Evolutionary conservation across 306 rosid genomes (phyloP).

Genomic region (Lathyrus oleraceus): DNA sequence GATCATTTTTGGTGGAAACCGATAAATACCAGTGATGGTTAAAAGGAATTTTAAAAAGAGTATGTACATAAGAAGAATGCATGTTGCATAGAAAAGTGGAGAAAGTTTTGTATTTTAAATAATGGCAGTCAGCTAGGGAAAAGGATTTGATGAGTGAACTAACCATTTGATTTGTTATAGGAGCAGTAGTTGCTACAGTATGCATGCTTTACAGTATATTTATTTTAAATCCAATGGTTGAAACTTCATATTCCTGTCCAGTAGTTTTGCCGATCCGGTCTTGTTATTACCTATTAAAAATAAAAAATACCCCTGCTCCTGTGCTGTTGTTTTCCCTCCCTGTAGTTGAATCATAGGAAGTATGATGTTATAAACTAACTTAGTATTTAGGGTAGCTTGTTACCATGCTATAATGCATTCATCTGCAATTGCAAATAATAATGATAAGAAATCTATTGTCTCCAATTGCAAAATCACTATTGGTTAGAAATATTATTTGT

Average conservation of each 20-base stretch:
- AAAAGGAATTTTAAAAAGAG: background rate
- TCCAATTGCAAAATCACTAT: background rate
- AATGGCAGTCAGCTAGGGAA: background rate
- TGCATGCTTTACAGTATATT: constrained; percentile 20
- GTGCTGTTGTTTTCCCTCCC: background rate
- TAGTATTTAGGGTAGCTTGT: background rate
- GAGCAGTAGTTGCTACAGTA: background rate
- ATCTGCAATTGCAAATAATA: constrained; percentile 25
- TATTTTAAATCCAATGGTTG: background rate
- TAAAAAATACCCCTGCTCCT: background rate
- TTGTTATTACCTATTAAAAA: background rate
- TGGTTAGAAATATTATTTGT: constrained; percentile 12
- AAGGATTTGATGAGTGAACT: constrained; percentile 2
- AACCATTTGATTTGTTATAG: constrained; percentile 17
- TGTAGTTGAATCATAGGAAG: background rate
- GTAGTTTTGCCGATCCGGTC: constrained; percentile 22
- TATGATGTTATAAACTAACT: background rate
- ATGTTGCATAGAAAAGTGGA: background rate
- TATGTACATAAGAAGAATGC: background rate
- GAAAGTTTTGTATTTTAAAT: constrained; percentile 17
- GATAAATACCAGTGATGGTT: constrained; percentile 2
- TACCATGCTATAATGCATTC: background rate
- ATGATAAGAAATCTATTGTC: constrained; percentile 4
- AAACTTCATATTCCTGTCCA: background rate
- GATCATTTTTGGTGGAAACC: constrained; percentile 10